phyloP scores from a whole-genome alignment of 352 stramenopile genomes.

The Pythium phragmiticola region DNA sequence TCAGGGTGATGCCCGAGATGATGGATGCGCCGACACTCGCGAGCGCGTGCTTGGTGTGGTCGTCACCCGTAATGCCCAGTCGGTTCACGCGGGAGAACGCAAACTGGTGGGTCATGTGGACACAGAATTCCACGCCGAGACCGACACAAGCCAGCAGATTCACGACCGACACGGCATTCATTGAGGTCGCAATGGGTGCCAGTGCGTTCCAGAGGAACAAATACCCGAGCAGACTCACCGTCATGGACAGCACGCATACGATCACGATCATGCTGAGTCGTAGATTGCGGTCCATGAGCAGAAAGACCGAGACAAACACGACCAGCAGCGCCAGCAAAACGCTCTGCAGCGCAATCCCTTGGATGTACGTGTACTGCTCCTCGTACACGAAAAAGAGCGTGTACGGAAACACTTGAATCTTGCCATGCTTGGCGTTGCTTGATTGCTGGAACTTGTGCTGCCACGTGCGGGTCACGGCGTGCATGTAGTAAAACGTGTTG shows the following conservation, averaged over 20 bases:
- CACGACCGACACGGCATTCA: slow-evolving; percentile 90
- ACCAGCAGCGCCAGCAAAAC: slow-evolving; percentile 78
- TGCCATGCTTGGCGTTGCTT: neutral
- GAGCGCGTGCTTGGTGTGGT: slow-evolving; percentile 77
- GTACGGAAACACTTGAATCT: slow-evolving; percentile 76
- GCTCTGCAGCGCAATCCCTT: slow-evolving; percentile 85
- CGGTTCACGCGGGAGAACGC: slow-evolving; percentile 49
- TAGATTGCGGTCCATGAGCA: slow-evolving; percentile 73
- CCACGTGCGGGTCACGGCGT: slow-evolving; percentile 50
- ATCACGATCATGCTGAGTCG: slow-evolving; percentile 67
- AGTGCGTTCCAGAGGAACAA: slow-evolving; percentile 81
- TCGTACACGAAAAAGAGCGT: slow-evolving; percentile 91
- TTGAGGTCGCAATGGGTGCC: slow-evolving; percentile 55
- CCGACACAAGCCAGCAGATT: slow-evolving; percentile 88
- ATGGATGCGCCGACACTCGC: slow-evolving; percentile 76
- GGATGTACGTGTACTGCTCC: slow-evolving; percentile 92
- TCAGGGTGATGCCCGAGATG: slow-evolving; percentile 91
- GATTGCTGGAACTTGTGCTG: slow-evolving; percentile 12
- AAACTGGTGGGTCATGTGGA: slow-evolving; percentile 88
- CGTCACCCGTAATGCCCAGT: slow-evolving; percentile 45
- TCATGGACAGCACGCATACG: slow-evolving; percentile 78
- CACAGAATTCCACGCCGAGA: slow-evolving; percentile 88
- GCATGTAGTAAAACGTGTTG: slow-evolving; percentile 89
- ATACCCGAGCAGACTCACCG: slow-evolving; percentile 72
- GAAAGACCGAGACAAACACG: slow-evolving; percentile 74